These are phyloP conservation scores for Trametes cubensis DNA, from an alignment of 768 basidiomycete genomes.

Conservation along the genomic window DNA sequence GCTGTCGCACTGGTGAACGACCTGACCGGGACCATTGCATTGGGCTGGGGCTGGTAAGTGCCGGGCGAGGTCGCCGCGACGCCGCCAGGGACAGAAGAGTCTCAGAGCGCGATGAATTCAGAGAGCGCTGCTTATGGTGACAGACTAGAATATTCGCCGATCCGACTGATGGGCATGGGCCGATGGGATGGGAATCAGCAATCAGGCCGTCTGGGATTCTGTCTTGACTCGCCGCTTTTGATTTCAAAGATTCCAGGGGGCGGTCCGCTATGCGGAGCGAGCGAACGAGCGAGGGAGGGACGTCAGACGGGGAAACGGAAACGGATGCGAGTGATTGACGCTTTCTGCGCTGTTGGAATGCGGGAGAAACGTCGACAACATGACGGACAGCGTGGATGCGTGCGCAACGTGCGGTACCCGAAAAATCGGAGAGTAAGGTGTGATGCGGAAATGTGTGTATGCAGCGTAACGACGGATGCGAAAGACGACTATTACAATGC, in stretches of 20 bases:
- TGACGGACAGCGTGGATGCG: constrained; percentile 15
- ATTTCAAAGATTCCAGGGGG: neutral
- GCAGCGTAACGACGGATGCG: constrained; percentile 25
- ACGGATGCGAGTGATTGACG: constrained; percentile 12
- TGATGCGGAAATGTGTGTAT: constrained; percentile 24
- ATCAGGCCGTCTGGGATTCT: too few species aligned
- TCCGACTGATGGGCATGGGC: constrained; percentile 16
- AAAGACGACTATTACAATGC: constrained; percentile 26
- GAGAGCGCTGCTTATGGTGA: constrained; percentile 2
- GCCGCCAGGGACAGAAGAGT: constrained; percentile 7
- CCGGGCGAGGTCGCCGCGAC: neutral
- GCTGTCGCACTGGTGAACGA: neutral
- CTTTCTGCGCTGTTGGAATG: constrained; percentile 10
- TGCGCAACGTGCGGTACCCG: constrained; percentile 7
- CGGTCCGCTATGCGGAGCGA: neutral
- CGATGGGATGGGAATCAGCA: neutral
- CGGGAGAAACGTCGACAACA: constrained; percentile 8
- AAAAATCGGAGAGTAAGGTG: constrained; percentile 3
- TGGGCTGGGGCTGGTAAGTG: too few species aligned
- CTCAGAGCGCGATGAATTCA: too few species aligned
- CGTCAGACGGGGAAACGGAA: neutral
- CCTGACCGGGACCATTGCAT: neutral
- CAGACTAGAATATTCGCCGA: constrained; percentile 16
- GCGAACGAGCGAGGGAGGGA: neutral
- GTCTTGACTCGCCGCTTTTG: neutral